Base-by-base conservation (phyloP, 345 rosid genomes). In the Clarkia xantiana region DNA sequence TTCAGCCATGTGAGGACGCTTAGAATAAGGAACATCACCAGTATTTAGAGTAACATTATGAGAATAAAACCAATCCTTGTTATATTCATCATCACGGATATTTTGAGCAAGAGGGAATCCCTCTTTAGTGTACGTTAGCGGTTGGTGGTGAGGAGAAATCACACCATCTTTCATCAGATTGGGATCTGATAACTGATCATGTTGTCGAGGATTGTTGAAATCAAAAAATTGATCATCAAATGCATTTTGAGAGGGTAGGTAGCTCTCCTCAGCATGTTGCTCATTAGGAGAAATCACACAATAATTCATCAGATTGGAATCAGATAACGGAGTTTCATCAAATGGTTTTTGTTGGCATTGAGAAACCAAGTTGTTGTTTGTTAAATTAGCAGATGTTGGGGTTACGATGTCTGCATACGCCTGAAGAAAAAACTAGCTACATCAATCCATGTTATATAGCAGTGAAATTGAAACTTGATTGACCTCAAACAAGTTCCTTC, bases 251-350 rank as follows among this genome's bases (percentile, higher is more conserved):
- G 34, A n/a, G 40, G 38, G 40, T 6, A 13, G 11, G 14, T 1
- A n/a, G 4, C 52, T 23, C 51, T 23, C 52, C 52, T 49, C 52
- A 18, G 49, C 19, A 18, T 20, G n/a, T 40, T 49, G 40, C 40
- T 14, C 15, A 29, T 10, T 7, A 25, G 40, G n/a, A 46, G 13
- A 18, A 49, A 10, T 7, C 18, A 11, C 15, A 11, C 18, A 15
- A 49, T 5, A 14, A 16, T 11, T 11, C 7, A 40, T 17, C 16
- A 25, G 7, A 49, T 49, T 49, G 41, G 3, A 25, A 40, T 2
- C 6, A 5, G 53, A 29, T 25, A 18, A 3, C 14, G 12, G 19
- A 29, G 53, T 4, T 41, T 29, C 36, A 29, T 2, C 36, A 7
- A 29, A 29, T 29, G 36, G 8, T 10, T 5, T 29, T 29, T 7